Conservation (phyloP, 495 filamentous ascomycete genomes). For the Xylaria longipes region DNA sequence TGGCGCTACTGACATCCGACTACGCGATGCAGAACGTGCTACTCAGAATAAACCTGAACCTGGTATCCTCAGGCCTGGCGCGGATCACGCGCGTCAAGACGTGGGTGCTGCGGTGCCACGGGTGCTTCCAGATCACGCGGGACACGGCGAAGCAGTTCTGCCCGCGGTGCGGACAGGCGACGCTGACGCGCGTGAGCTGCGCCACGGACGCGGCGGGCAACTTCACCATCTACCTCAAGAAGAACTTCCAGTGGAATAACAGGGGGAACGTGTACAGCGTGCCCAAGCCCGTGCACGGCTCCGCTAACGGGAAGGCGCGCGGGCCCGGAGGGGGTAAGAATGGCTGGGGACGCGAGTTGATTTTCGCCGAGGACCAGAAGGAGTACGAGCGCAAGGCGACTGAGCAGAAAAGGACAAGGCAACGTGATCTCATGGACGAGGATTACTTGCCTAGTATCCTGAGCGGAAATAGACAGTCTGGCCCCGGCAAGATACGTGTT, state of each 20-base stretch:
- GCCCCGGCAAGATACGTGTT: slow-evolving; percentile 72
- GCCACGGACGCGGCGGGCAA: slow-evolving; percentile 78
- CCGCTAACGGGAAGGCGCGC: slow-evolving; percentile 72
- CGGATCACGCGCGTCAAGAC: slow-evolving; percentile 81
- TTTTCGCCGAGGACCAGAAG: slow-evolving; percentile 95
- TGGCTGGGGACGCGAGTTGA: slow-evolving; percentile 80
- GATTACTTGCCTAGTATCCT: slow-evolving; percentile 90
- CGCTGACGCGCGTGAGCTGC: slow-evolving; percentile 85
- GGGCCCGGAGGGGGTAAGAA: slow-evolving; percentile 79
- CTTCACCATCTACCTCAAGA: slow-evolving; percentile 88
- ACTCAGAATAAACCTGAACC: slow-evolving; percentile 91
- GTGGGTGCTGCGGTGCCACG: slow-evolving; percentile 92
- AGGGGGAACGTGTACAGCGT: slow-evolving; percentile 88
- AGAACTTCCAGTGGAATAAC: slow-evolving; percentile 95
- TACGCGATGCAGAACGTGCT: slow-evolving; percentile 97
- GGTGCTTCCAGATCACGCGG: slow-evolving; percentile 85
- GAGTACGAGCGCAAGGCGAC: slow-evolving; percentile 75
- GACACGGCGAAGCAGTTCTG: slow-evolving; percentile 94
- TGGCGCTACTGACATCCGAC: slow-evolving; percentile 89
- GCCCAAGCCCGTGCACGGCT: slow-evolving; percentile 86
- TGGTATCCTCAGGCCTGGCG: slow-evolving; percentile 77
- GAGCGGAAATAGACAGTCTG: slow-evolving; percentile 71
- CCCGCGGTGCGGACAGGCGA: slow-evolving; percentile 84
- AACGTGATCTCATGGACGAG: slow-evolving; percentile 90
- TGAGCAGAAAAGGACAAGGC: slow-evolving; percentile 68